These are phyloP conservation scores for Colletotrichum tamarilloi DNA, from an alignment of 2,329 filamentous ascomycete species.

Conservation along the genomic window DNA sequence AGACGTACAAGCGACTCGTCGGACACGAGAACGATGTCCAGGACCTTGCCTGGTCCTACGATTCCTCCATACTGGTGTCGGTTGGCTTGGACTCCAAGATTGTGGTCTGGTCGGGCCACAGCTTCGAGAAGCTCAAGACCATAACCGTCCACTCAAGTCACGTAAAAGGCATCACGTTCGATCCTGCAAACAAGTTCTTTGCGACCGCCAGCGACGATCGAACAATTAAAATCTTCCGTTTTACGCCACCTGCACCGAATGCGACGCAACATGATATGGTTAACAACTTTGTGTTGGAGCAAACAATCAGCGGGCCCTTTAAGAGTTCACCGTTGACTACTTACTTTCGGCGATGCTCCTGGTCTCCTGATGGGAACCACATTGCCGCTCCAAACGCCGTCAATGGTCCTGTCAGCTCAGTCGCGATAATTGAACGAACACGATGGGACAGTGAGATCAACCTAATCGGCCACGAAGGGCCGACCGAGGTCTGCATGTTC, in stretches of 20 bases:
- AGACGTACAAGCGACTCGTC: conserved; percentile 90
- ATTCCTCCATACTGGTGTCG: conserved; percentile 94
- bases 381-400: conserved; percentile 97
- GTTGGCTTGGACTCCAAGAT: conserved; percentile 98
- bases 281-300: conserved; percentile 95
- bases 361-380: conserved; percentile 97
- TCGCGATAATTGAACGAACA: conserved; percentile 93
- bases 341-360: conserved; percentile 95
- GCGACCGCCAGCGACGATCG: conserved; percentile 97
- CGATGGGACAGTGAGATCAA: conserved; percentile 98
- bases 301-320: conserved; percentile 90
- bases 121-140: conserved; percentile 97
- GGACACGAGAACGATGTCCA: conserved; percentile 99
- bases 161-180: conserved; percentile 98
- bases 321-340: conserved; percentile 93
- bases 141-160: conserved; percentile 94
- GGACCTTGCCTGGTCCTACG: conserved; percentile 95
- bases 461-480: conserved; percentile 95
- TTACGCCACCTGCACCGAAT: conserved; percentile 90
- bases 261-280: conserved; percentile 94
- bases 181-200: conserved; percentile 99
- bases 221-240: conserved; percentile 96
- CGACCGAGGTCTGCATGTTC: conserved; percentile 97
- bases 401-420: conserved; percentile 96
- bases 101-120: conserved; percentile 97